A percentile compares a stretch with the other conserved stretches of the same genome.
Evolutionary conservation across 495 filamentous ascomycete genomes (phyloP).

Genomic region (Aspergillus mulundensis): DNA sequence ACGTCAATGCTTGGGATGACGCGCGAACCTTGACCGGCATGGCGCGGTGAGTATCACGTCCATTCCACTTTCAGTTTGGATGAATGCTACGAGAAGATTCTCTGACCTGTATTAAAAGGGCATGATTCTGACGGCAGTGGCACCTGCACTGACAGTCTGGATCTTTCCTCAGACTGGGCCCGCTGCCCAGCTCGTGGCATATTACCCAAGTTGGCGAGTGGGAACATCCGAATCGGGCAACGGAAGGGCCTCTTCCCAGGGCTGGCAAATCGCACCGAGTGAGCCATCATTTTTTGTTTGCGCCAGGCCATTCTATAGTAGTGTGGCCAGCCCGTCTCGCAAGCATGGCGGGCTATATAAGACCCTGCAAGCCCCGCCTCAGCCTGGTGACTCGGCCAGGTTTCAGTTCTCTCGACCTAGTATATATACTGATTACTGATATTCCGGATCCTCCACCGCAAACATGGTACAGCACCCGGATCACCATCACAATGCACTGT

Average conservation of each 20-base stretch:
- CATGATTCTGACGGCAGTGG: no score
- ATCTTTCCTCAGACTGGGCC: neutral
- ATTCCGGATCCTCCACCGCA: neutral
- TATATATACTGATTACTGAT: neutral
- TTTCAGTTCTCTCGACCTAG: neutral
- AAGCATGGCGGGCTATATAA: constrained; percentile 16
- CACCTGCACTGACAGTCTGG: no score
- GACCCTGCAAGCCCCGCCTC: neutral
- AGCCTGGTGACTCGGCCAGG: neutral
- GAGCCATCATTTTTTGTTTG: neutral
- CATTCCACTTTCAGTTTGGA: no score
- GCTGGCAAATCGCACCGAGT: no score
- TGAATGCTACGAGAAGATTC: no score
- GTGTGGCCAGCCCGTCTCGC: neutral
- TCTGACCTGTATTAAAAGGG: no score
- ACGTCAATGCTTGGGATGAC: neutral
- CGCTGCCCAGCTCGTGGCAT: constrained; percentile 30
- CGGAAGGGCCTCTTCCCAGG: neutral
- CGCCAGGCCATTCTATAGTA: neutral
- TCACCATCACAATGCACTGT: constrained; percentile 11
- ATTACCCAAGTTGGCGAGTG: constrained; percentile 26
- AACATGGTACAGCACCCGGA: constrained; percentile 14
- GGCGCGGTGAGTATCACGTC: no score
- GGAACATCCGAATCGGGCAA: constrained; percentile 20
- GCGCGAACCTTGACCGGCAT: no score